A percentile compares a stretch with the other conserved stretches of the same genome.
These are phyloP conservation scores for Berkeleyomyces basicola DNA, from an alignment of 2,329 filamentous ascomycete species.

Conservation along the genomic window DNA sequence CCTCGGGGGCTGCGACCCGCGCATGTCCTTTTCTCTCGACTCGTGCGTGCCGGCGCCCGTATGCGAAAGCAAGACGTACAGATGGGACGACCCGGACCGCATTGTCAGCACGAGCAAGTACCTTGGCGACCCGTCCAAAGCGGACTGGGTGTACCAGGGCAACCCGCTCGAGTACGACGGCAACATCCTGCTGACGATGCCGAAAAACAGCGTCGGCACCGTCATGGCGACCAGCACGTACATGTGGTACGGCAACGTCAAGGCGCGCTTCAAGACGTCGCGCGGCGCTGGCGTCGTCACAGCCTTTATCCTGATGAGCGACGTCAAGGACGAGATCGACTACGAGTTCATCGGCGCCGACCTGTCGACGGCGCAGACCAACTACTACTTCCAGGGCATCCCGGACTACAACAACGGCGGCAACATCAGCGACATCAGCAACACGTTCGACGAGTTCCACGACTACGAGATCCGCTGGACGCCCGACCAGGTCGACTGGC, in stretches of 20 bases:
- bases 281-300: conserved; percentile 84
- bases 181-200: conserved; percentile 76
- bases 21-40: conserved; percentile 65
- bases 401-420: conserved; percentile 63
- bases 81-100: conserved; percentile 54
- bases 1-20: conserved; percentile 83
- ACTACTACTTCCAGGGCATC: conserved; percentile 94
- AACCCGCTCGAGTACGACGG: conserved; percentile 50
- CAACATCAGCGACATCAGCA: conserved; percentile 45
- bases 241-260: conserved; percentile 94
- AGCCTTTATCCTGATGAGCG: conserved; percentile 86
- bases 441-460: conserved; percentile 68
- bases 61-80: conserved; percentile 59
- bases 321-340: conserved; percentile 97
- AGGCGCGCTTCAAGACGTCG: conserved; percentile 68
- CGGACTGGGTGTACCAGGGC: conserved; percentile 83
- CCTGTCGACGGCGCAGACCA: conserved; percentile 65
- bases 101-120: conserved; percentile 63
- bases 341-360: conserved; percentile 86
- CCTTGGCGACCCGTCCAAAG: conserved; percentile 61
- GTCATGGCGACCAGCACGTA: conserved; percentile 71
- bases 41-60: conserved; percentile 73
- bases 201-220: conserved; percentile 67
- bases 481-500: conserved; percentile 73
- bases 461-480: conserved; percentile 90